Percentiles rank a stretch among this genome's conserved stretches.
phyloP scores from a whole-genome alignment of 371 early-diverging fungal species.

The Mucor saturninus region DNA sequence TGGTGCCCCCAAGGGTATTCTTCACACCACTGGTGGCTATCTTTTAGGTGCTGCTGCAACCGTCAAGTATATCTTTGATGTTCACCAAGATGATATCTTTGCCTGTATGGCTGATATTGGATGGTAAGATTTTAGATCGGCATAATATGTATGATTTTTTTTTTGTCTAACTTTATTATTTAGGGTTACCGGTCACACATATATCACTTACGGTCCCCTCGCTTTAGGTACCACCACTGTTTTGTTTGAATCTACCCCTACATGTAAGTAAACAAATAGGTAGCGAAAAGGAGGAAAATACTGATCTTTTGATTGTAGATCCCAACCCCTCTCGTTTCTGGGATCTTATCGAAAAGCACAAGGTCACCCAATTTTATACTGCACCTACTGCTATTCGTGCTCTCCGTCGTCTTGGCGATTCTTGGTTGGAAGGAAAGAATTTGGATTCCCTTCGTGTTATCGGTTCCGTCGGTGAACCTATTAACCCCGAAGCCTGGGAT shows the following conservation, averaged over 20 bases:
- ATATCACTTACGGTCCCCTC: constrained; percentile 95
- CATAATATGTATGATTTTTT: neutral
- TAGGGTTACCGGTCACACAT: constrained; percentile 49
- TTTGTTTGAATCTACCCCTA: constrained; percentile 91
- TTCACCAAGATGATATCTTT: constrained; percentile 81
- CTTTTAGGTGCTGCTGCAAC: constrained; percentile 88
- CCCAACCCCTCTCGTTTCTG: constrained; percentile 85
- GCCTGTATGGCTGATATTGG: constrained; percentile 85
- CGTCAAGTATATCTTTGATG: constrained; percentile 89
- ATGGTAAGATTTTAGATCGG: constrained; percentile 64
- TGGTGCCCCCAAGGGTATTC: constrained; percentile 93
- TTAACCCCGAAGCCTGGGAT: constrained; percentile 96
- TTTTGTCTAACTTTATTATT: neutral
- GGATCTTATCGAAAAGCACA: constrained; percentile 83
- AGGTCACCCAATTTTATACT: constrained; percentile 96
- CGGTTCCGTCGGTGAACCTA: constrained; percentile 98
- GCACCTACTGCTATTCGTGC: constrained; percentile 98
- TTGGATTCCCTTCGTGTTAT: constrained; percentile 85
- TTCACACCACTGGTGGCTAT: constrained; percentile 95
- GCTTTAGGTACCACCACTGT: constrained; percentile 89
- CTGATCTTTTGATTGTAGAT: constrained; percentile 32
- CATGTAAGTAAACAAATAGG: constrained; percentile 21
- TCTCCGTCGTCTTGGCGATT: constrained; percentile 85
- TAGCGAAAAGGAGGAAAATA: neutral
- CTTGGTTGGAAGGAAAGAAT: constrained; percentile 72